phyloP scores from a whole-genome alignment of 2,329 filamentous ascomycete genomes.

The Pseudofabraea citricarpa region DNA sequence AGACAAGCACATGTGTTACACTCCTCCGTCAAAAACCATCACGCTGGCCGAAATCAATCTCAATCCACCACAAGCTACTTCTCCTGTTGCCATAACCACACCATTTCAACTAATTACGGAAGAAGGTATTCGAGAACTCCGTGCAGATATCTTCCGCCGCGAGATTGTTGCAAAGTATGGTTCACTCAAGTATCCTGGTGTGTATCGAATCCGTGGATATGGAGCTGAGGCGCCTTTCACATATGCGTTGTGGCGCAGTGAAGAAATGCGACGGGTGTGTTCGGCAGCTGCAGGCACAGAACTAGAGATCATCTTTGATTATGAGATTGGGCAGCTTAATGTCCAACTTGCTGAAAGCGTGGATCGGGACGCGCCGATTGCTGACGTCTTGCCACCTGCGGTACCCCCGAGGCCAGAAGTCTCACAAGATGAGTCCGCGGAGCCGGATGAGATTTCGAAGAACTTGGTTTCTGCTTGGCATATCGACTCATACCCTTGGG shows the following conservation, averaged over 20 bases:
- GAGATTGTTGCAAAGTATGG: conserved; percentile 47
- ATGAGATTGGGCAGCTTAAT: conserved; percentile 50
- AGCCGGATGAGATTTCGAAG: background rate
- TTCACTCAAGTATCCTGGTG: conserved; percentile 49
- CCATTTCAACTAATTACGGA: conserved; percentile 55
- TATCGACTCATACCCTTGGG: conserved; percentile 37
- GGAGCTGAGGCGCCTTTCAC: conserved; percentile 52
- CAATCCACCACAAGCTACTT: conserved; percentile 45
- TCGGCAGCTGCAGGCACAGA: conserved; percentile 44
- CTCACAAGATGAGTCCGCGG: background rate
- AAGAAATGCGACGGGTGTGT: conserved; percentile 26
- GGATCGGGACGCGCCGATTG: conserved; percentile 11
- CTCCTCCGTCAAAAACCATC: conserved; percentile 39
- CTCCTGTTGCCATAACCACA: conserved; percentile 53
- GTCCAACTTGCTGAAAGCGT: conserved; percentile 27
- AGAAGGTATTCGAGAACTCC: conserved; percentile 53
- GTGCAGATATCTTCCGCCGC: conserved; percentile 50
- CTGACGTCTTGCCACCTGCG: conserved; percentile 1
- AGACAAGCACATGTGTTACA: conserved; percentile 47
- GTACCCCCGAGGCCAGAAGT: background rate
- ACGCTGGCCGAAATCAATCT: conserved; percentile 55
- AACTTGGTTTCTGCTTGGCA: background rate
- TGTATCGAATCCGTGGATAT: conserved; percentile 44
- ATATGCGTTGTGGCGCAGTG: conserved; percentile 50
- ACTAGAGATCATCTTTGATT: conserved; percentile 44